These are phyloP conservation scores for Cladosporium sp. DNA, from an alignment of 2,329 filamentous ascomycete genomes.

Conservation along the genomic window DNA sequence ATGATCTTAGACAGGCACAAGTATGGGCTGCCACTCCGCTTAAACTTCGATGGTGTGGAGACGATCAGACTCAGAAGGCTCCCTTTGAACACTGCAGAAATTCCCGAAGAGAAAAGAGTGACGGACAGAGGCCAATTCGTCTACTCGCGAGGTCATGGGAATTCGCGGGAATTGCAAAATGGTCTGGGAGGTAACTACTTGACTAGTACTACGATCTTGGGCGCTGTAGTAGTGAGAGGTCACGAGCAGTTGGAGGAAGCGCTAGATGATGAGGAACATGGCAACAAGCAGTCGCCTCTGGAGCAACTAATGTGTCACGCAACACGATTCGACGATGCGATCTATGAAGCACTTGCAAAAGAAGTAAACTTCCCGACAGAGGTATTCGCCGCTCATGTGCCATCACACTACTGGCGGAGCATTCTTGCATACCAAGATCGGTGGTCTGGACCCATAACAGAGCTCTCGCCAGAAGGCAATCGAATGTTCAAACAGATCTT, in stretches of 20 bases:
- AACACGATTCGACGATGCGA: slow-evolving; percentile 18
- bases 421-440: slow-evolving; percentile 18
- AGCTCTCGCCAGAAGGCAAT: not conserved
- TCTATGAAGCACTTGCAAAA: slow-evolving; percentile 17
- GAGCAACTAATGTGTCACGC: slow-evolving; percentile 10
- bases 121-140: slow-evolving; percentile 9
- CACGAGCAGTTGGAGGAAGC: slow-evolving; percentile 14
- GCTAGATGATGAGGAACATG: not conserved
- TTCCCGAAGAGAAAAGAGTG: not conserved
- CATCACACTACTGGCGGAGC: slow-evolving; percentile 14
- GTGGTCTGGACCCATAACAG: not conserved
- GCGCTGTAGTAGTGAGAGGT: slow-evolving; percentile 15
- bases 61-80: slow-evolving; percentile 40
- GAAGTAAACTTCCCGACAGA: slow-evolving; percentile 13
- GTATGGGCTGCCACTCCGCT: slow-evolving; percentile 19
- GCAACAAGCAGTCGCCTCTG: not conserved
- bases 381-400: not conserved
- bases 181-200: slow-evolving; percentile 23
- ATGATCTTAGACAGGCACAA: slow-evolving; percentile 14
- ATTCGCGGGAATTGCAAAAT: slow-evolving; percentile 19
- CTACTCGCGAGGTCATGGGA: slow-evolving; percentile 27
- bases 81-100: slow-evolving; percentile 20
- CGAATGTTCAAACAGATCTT: slow-evolving; percentile 7
- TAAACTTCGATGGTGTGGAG: slow-evolving; percentile 34
- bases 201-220: slow-evolving; percentile 17